These are phyloP conservation scores for Suhomyces bokatorum DNA, from an alignment of 1,139 yeast species.

Conservation along the genomic window DNA sequence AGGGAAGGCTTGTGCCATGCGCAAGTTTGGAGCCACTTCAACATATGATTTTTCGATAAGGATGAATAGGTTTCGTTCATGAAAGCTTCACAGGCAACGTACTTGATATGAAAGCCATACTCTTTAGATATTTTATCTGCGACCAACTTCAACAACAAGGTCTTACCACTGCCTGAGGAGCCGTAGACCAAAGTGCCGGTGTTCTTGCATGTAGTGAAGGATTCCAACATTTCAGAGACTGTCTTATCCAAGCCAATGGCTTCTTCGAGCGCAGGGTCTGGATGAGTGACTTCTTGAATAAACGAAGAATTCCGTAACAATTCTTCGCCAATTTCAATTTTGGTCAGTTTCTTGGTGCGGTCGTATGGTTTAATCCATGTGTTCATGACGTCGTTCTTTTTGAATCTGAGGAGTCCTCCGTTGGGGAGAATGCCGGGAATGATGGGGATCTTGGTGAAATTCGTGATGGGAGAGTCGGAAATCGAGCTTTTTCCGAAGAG, in stretches of 20 bases:
- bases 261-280: slow-evolving; percentile 14
- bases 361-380: slow-evolving; percentile 47
- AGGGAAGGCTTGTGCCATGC: slow-evolving; percentile 82
- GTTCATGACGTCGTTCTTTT: slow-evolving; percentile 41
- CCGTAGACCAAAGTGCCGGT: slow-evolving; percentile 68
- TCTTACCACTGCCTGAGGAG: slow-evolving; percentile 78
- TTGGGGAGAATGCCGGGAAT: slow-evolving; percentile 49
- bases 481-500: slow-evolving; percentile 19
- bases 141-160: slow-evolving; percentile 51
- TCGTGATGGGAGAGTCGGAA: slow-evolving; percentile 43
- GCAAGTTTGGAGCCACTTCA: slow-evolving; percentile 57
- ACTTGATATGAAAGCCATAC: slow-evolving; percentile 45
- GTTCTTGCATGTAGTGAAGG: slow-evolving; percentile 48
- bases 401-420: slow-evolving; percentile 65
- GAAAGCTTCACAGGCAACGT: slow-evolving; percentile 52
- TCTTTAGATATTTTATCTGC: slow-evolving; percentile 33
- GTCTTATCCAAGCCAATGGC: slow-evolving; percentile 62
- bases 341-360: slow-evolving; percentile 28
- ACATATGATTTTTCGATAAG: slow-evolving; percentile 44
- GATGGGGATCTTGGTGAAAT: slow-evolving; percentile 51
- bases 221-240: slow-evolving; percentile 42
- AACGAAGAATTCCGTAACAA: slow-evolving; percentile 52
- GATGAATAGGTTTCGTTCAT: slow-evolving; percentile 57
- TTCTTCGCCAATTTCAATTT: slow-evolving; percentile 56
- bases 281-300: slow-evolving; percentile 23